Conservation (phyloP, 2,329 filamentous ascomycete species). For the Scedosporium dehoogii region DNA sequence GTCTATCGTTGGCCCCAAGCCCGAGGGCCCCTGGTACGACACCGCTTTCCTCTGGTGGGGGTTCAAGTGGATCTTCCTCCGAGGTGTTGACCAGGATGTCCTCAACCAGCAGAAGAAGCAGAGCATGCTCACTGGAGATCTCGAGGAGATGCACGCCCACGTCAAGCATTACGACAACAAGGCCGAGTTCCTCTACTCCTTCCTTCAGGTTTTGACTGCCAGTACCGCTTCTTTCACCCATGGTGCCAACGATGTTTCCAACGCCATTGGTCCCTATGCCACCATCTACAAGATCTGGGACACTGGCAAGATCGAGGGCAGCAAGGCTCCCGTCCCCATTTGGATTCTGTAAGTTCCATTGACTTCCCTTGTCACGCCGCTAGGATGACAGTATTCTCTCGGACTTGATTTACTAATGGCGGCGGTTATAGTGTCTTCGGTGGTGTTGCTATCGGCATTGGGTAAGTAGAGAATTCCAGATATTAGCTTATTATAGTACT, state of each 20-base stretch:
- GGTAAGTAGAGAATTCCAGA: constrained; percentile 13
- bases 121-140: constrained; percentile 30
- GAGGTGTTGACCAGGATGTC: constrained; percentile 73
- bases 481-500: no score
- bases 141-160: constrained; percentile 37
- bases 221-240: constrained; percentile 66
- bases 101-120: constrained; percentile 61
- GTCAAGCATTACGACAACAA: constrained; percentile 59
- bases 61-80: constrained; percentile 45
- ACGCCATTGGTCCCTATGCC: constrained; percentile 52
- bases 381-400: not conserved
- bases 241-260: constrained; percentile 66
- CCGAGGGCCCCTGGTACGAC: constrained; percentile 28
- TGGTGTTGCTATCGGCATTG: constrained; percentile 40
- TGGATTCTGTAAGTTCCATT: constrained; percentile 39
- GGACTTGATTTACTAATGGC: not conserved
- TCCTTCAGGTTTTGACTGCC: constrained; percentile 55
- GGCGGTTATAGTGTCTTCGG: constrained; percentile 28
- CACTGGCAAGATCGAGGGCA: constrained; percentile 30
- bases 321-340: constrained; percentile 40
- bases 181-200: constrained; percentile 59
- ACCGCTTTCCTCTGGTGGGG: constrained; percentile 27
- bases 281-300: constrained; percentile 53
- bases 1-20: constrained; percentile 27
- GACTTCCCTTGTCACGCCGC: no score